Conservation (phyloP, 2,329 filamentous ascomycete species). For the Trichophyton schoenleinii region DNA sequence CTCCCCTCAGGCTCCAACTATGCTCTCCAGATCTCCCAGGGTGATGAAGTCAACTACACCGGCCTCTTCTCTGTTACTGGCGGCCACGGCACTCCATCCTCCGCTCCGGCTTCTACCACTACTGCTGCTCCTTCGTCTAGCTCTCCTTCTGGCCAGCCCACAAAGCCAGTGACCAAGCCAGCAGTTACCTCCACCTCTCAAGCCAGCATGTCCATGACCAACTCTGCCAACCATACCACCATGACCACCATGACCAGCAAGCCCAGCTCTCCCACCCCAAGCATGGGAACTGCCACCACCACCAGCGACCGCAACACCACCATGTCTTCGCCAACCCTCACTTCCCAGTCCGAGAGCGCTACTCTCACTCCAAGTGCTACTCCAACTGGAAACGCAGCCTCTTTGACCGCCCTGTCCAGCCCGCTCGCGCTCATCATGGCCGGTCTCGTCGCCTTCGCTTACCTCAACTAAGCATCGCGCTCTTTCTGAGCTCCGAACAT, state of each 20-base stretch:
- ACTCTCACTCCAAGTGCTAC: slow-evolving; percentile 15
- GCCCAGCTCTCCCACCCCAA: slow-evolving; percentile 9
- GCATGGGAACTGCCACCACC: slow-evolving; percentile 12
- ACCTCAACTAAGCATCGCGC: slow-evolving; percentile 18
- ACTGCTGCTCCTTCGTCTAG: neutral
- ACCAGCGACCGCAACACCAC: slow-evolving; percentile 7
- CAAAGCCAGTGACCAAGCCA: neutral
- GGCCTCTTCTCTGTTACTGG: slow-evolving; percentile 38
- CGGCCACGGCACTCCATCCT: slow-evolving; percentile 16
- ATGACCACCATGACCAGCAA: slow-evolving; percentile 10
- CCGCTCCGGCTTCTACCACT: slow-evolving; percentile 2
- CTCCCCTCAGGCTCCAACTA: slow-evolving; percentile 40
- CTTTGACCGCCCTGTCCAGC: slow-evolving; percentile 17
- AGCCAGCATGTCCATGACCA: neutral
- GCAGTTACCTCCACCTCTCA: neutral
- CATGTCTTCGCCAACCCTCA: slow-evolving; percentile 13
- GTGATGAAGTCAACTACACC: slow-evolving; percentile 42
- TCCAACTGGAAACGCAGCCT: slow-evolving; percentile 14
- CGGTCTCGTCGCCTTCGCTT: slow-evolving; percentile 24
- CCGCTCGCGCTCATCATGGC: slow-evolving; percentile 22
- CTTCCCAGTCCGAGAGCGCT: slow-evolving; percentile 11
- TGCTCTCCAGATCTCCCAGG: slow-evolving; percentile 47
- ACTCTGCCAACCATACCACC: slow-evolving; percentile 6
- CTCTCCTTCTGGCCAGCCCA: slow-evolving; percentile 12
- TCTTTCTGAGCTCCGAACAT: neutral